Evolutionary conservation across 768 basidiomycete genomes (phyloP).

Genomic region (Lentinula sp.): DNA sequence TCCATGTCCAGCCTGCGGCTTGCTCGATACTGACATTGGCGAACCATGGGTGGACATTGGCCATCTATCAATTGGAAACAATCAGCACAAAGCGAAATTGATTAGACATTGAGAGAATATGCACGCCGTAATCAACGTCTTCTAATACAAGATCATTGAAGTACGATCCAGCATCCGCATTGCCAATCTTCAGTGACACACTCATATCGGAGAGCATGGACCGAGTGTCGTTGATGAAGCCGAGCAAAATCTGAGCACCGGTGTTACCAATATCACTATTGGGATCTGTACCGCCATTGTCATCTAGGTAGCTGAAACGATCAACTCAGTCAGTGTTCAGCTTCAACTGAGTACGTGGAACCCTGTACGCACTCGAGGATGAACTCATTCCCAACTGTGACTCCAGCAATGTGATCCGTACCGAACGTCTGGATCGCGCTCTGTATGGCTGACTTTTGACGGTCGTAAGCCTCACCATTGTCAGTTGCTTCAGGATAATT

Average conservation of each 20-base stretch:
- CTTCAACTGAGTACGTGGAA: background rate
- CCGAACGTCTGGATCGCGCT: constrained; percentile 74
- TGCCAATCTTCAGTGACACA: constrained; percentile 66
- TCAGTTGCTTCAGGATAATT: constrained; percentile 58
- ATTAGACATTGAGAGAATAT: constrained; percentile 16
- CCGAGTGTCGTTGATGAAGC: constrained; percentile 63
- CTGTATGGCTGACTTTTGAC: constrained; percentile 66
- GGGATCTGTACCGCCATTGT: constrained; percentile 41
- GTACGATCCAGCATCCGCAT: constrained; percentile 80
- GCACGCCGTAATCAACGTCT: constrained; percentile 63
- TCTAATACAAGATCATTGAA: constrained; percentile 69
- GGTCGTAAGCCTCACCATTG: constrained; percentile 58
- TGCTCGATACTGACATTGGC: constrained; percentile 61
- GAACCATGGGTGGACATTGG: constrained; percentile 94
- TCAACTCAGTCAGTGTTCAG: background rate
- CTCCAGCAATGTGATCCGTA: constrained; percentile 62
- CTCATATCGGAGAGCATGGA: constrained; percentile 46
- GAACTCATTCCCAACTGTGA: constrained; percentile 92
- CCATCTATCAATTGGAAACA: constrained; percentile 42
- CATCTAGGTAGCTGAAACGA: constrained; percentile 47
- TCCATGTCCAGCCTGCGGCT: constrained; percentile 75
- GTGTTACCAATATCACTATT: constrained; percentile 52
- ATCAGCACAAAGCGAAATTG: background rate
- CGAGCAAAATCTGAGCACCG: constrained; percentile 61
- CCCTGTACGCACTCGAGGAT: constrained; percentile 60